These are phyloP conservation scores for Mycena epipterygia DNA, from an alignment of 768 basidiomycete species.

Conservation along the genomic window DNA sequence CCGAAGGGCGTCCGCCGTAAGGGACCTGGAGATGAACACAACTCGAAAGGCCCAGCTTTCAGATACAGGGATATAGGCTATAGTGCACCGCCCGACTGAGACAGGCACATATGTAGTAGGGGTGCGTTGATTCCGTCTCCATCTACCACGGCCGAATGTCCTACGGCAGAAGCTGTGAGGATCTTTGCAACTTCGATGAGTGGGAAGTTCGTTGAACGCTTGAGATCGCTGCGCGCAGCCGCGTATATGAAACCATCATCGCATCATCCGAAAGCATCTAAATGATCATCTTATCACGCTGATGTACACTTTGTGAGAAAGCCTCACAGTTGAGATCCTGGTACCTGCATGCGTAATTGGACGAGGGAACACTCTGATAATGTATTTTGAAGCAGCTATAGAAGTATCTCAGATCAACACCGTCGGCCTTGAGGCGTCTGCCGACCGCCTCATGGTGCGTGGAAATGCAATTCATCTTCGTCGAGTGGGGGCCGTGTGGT, in stretches of 20 bases:
- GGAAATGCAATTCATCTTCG: background rate
- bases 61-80: background rate
- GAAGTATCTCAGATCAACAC: background rate
- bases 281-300: slow-evolving; percentile 7
- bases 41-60: background rate
- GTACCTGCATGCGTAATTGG: background rate
- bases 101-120: background rate
- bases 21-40: background rate
- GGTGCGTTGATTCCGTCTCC: background rate
- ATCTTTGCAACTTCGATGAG: slow-evolving; percentile 10
- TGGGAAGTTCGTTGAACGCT: slow-evolving; percentile 1
- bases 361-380: no score
- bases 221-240: background rate
- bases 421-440: no score
- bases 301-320: slow-evolving; percentile 2
- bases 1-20: background rate
- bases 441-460: background rate
- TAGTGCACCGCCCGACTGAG: slow-evolving; percentile 19
- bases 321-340: background rate
- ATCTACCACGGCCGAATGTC: background rate
- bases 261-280: slow-evolving; percentile 28
- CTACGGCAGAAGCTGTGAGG: background rate
- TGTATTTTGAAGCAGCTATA: background rate
- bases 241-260: slow-evolving; percentile 13
- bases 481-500: background rate